Conservation (phyloP, 306 rosid species). For the Luffa acutangula region DNA sequence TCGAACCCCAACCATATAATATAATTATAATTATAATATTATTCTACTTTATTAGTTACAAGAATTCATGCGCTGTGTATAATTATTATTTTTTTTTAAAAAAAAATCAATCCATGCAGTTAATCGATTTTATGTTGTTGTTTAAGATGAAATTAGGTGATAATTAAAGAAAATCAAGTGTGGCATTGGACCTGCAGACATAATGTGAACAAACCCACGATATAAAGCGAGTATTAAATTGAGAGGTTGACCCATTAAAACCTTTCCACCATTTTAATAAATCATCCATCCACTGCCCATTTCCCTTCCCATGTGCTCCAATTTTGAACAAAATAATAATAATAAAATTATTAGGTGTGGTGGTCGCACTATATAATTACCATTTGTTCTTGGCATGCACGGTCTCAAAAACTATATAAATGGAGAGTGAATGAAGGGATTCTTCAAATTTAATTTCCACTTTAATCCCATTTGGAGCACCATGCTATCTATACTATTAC, state of each 20-base stretch:
- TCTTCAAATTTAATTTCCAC: not conserved
- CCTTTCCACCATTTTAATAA: not conserved
- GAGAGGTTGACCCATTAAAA: not conserved
- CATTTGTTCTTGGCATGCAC: not conserved
- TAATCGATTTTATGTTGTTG: not conserved
- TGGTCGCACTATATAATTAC: not conserved
- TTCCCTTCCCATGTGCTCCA: not conserved
- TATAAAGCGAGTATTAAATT: not conserved
- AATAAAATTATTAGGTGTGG: not conserved
- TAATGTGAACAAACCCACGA: constrained; percentile 9
- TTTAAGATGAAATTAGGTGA: not conserved
- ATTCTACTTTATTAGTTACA: not conserved
- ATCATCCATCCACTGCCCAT: not conserved
- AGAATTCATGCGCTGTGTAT: not conserved
- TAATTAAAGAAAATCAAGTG: not conserved
- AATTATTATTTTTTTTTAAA: too few relatives aligned
- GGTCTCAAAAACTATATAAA: not conserved
- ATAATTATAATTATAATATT: not conserved
- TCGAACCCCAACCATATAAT: not conserved
- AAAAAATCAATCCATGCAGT: not conserved
- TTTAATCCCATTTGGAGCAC: too few relatives aligned
- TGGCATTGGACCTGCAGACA: not conserved
- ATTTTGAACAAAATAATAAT: not conserved
- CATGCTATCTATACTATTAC: too few relatives aligned
- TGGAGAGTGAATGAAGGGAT: not conserved